Base-by-base conservation (phyloP, 2,329 filamentous ascomycete species). In the Apiospora phragmitis region DNA sequence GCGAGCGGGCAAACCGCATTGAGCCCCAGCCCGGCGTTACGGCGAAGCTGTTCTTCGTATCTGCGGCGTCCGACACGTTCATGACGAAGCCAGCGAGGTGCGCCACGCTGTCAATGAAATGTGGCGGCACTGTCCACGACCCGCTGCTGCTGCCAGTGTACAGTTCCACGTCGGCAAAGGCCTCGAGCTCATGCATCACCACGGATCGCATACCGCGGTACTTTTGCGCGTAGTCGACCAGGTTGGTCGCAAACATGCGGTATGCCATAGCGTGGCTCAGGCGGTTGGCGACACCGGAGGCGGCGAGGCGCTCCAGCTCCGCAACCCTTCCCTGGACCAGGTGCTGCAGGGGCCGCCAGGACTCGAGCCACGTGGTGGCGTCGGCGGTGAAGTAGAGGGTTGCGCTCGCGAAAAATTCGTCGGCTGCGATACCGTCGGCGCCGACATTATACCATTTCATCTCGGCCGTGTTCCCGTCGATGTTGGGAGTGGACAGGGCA, bases 191-290 rank as follows among this genome's bases (percentile, higher is more conserved):
- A 75, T 83, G 78, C 16, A 89, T 79, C 32, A 88, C 82, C 1
- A 89, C 85, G 71, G 88, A 85, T 38, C 87, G 82, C 79, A 89
- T 88, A 16, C 86, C 87, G 45, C 83, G 83, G 76, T 86, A 90
- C 65, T 81, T 81, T 11, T 77, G 77, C 14, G 81, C 80, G 72
- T 89, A 89, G 74, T 88, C 85, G 6, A 89, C 87, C 3, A 89
- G 78, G 41, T 85, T 83, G 38, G 84, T 83, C 4, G 76, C 77
- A 76, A 88, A 87, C 0, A 88, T 86, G 81, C 93, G 93, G 86
- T 95, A 95, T 16, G 91, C 90, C 83, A 93, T 88, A 59, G 90
- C 90, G 41, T 90, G 88, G 69, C 90, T 87, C 70, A 94, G 87
- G 80, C 91, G 91, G 81, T 91, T 90, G 35, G 91, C 90, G 70